Percentiles rank a stretch among this genome's conserved stretches.
phyloP scores from a whole-genome alignment of 2,329 filamentous ascomycete species.

The Helminthosporium solani region DNA sequence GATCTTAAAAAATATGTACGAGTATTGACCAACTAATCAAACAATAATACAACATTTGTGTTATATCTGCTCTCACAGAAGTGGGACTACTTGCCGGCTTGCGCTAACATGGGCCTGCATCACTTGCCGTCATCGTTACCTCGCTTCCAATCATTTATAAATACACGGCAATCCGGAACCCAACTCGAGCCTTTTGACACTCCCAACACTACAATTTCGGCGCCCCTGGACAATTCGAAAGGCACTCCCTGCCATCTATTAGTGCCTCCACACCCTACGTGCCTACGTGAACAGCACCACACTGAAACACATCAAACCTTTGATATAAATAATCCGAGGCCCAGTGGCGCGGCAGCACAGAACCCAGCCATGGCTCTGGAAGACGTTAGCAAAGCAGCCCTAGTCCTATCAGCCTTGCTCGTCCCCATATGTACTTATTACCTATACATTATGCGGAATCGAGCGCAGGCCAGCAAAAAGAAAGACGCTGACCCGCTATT shows the following conservation, averaged over 20 bases:
- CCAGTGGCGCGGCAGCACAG: no score
- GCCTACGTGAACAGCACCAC: not conserved
- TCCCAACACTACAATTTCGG: no score
- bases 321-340: not conserved
- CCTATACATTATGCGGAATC: constrained; percentile 18
- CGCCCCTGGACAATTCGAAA: no score
- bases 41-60: no score
- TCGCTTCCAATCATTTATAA: not conserved
- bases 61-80: no score
- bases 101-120: not conserved
- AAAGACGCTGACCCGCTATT: constrained; percentile 26
- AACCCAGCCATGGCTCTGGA: constrained; percentile 29
- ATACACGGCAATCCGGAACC: not conserved
- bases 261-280: no score
- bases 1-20: no score
- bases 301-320: not conserved
- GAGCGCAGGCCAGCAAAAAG: constrained; percentile 8
- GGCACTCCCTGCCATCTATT: not conserved
- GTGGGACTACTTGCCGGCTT: not conserved
- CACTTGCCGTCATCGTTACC: not conserved
- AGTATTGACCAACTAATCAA: not conserved
- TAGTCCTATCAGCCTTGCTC: constrained; percentile 29
- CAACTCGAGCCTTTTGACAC: not conserved
- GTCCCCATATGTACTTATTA: constrained; percentile 38
- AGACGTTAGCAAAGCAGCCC: constrained; percentile 20